Base-by-base conservation (phyloP, 1,284 basidiomycete genomes). In the Cutaneotrichosporon mucoides region DNA sequence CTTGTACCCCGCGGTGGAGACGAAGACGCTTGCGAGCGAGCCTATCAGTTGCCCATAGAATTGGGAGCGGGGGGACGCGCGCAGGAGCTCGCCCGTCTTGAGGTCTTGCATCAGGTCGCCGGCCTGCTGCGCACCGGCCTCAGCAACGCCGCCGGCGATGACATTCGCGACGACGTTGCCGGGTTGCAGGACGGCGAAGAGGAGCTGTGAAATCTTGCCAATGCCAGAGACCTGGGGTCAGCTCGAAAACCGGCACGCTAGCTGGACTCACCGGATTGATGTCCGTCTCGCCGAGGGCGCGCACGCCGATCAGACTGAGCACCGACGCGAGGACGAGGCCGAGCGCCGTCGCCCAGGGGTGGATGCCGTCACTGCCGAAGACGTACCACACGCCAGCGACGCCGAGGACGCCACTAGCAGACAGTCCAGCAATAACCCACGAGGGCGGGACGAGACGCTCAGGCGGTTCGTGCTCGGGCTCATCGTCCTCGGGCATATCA, bases 21-120 rank as follows among this genome's bases (percentile, higher is more conserved):
- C 88, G 55, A 96, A 73, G 38, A 98, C 92, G 16, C 90, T 92
- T 5, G 93, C 82, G 0, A 86, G 83, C 9, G 89, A 92, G 35
- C 92, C 92, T 59, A 95, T 87, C 59, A 96, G 80, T 76, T 96
- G 91, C 9, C 88, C 88, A 69, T 86, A 92, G 73, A 93, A 93
- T 68, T 92, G 90, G 3, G 88, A 88, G 70, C 90, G 82, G 33
- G 90, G 90, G 8, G 90, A 92, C 5, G 90, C 92, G 62, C 85
- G 85, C 54, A 94, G 84, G 16, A 97, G 82, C 72, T 93, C 88
- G 0, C 95, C 95, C 1, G 94, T 97, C 80, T 98, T 98, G 66
- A 97, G 82, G 76, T 98, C 95, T 80, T 98, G 94, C 93, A 98
- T 97, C n/a, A 98, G 84, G 75, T 98, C 94, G 13, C 94, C 95